Conservation (phyloP, 106 monocot species). For the Allium sativum region DNA sequence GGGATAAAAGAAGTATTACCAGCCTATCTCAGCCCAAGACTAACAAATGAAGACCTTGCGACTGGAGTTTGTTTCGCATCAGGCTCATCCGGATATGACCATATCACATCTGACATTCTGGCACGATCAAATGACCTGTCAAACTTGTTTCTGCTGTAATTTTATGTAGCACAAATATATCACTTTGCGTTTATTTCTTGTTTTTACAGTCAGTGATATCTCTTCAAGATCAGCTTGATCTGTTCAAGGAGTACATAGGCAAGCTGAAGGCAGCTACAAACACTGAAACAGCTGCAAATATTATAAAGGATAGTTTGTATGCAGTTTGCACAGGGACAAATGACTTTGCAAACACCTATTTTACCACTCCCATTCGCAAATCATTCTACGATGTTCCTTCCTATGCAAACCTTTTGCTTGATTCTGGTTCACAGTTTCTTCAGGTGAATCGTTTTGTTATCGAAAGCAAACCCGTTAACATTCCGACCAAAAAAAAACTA, state of each 20-base stretch:
- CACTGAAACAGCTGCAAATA: constrained; percentile 14
- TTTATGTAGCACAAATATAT: background rate
- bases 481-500: too few relatives aligned
- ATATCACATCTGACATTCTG: constrained; percentile 9
- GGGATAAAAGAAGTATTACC: constrained; percentile 26
- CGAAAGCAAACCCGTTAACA: background rate
- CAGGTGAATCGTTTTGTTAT: constrained; percentile 16
- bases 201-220: background rate
- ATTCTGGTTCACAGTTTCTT: constrained; percentile 26
- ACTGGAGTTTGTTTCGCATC: constrained; percentile 29
- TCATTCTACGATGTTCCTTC: constrained; percentile 31
- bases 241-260: constrained; percentile 39
- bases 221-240: constrained; percentile 2
- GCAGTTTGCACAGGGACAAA: constrained; percentile 40
- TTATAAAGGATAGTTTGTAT: constrained; percentile 21
- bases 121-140: background rate
- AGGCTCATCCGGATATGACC: constrained; percentile 17
- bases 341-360: constrained; percentile 65
- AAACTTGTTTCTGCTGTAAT: background rate
- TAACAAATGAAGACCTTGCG: constrained; percentile 16
- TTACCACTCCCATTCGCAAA: constrained; percentile 27
- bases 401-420: constrained; percentile 30
- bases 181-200: background rate
- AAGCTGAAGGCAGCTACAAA: constrained; percentile 34
- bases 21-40: constrained; percentile 3